These are phyloP conservation scores for Pleurotus ostreatus DNA, from an alignment of 768 basidiomycete genomes.

Conservation along the genomic window DNA sequence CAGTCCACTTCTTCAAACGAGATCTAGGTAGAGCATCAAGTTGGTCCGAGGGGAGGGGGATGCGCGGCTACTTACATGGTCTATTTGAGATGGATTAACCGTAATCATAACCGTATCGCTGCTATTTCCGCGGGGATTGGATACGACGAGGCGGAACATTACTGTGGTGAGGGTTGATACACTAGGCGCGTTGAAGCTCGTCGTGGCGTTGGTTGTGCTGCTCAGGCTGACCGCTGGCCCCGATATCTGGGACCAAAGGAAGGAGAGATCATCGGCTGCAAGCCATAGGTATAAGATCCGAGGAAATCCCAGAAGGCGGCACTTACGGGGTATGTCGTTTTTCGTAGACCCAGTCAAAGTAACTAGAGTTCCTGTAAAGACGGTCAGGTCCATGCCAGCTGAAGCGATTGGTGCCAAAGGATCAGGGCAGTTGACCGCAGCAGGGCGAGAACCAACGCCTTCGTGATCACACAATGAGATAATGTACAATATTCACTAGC, in stretches of 20 bases:
- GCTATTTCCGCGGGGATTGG: conserved; percentile 2
- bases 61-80: conserved; percentile 6
- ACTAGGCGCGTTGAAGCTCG: conserved; percentile 10
- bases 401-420: conserved; percentile 9
- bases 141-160: conserved; percentile 6
- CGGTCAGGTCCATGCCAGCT: conserved; percentile 11
- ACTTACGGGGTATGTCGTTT: conserved; percentile 5
- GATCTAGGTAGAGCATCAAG: conserved; percentile 8
- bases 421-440: conserved; percentile 4
- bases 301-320: not conserved
- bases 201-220: conserved; percentile 2
- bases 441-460: not conserved
- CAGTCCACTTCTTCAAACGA: conserved; percentile 13
- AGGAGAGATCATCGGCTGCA: conserved; percentile 6
- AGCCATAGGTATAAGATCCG: not conserved
- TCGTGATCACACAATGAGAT: not conserved
- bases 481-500: not conserved
- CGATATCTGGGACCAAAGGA: conserved; percentile 11
- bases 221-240: conserved; percentile 5
- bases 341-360: conserved; percentile 9
- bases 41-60: not conserved
- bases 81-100: conserved; percentile 11
- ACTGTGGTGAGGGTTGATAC: conserved; percentile 6
- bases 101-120: conserved; percentile 10
- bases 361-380: conserved; percentile 8